These are phyloP conservation scores for Adansonia gregorii DNA, from an alignment of 441 rosid species.

Conservation along the genomic window DNA sequence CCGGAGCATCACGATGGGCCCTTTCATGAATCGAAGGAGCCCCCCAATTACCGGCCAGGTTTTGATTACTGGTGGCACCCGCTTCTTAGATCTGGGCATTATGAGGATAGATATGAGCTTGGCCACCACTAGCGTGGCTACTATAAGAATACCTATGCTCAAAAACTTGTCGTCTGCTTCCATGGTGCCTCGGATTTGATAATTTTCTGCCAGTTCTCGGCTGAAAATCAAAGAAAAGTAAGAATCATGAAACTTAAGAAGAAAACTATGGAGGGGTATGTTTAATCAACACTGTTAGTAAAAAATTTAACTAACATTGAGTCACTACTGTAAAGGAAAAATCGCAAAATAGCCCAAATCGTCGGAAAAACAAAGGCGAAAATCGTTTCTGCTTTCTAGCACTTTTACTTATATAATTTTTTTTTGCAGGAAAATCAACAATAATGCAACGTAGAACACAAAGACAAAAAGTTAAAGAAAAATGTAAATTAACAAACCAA, in stretches of 20 bases:
- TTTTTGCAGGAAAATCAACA: neutral
- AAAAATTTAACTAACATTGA: neutral
- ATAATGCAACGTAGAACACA: neutral
- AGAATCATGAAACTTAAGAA: neutral
- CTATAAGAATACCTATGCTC: conserved; percentile 59
- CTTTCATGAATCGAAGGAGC: conserved; percentile 74
- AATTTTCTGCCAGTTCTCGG: neutral
- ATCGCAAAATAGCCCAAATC: neutral
- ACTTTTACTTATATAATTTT: neutral
- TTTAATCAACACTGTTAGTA: conserved; percentile 1
- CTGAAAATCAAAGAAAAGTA: conserved; percentile 22
- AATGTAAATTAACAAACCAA: neutral
- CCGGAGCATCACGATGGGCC: conserved; percentile 87
- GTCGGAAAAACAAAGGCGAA: neutral
- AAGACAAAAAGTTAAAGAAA: neutral
- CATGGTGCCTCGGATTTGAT: conserved; percentile 25
- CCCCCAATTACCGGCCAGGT: conserved; percentile 79
- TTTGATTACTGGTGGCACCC: conserved; percentile 75
- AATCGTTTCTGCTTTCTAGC: neutral
- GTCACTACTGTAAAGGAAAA: neutral
- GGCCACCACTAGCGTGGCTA: conserved; percentile 73
- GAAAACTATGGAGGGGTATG: neutral
- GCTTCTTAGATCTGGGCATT: conserved; percentile 63
- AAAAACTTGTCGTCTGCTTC: conserved; percentile 63
- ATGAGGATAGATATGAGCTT: conserved; percentile 70